phyloP scores from a whole-genome alignment of 2,329 filamentous ascomycete species.

The Colletotrichum chlorophyti region DNA sequence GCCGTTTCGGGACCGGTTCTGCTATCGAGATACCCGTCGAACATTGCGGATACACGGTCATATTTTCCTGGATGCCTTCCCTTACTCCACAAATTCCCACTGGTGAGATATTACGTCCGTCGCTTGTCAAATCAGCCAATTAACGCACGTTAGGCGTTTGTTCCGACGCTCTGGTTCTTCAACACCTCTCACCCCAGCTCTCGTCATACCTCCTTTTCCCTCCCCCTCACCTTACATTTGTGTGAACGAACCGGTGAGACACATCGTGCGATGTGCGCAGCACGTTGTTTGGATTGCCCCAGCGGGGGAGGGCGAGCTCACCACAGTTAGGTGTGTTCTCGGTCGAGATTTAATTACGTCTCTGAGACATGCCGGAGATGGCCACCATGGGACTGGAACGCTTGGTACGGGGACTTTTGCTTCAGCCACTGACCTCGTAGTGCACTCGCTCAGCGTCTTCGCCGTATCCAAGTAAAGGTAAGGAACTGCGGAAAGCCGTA shows the following conservation, averaged over 20 bases:
- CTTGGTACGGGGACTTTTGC: slow-evolving; percentile 24
- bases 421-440: neutral
- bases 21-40: slow-evolving; percentile 17
- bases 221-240: neutral
- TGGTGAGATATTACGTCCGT: neutral
- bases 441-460: neutral
- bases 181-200: slow-evolving; percentile 1
- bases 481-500: neutral
- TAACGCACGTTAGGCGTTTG: slow-evolving; percentile 8
- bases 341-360: slow-evolving; percentile 10
- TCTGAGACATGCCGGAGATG: neutral
- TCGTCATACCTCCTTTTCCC: neutral
- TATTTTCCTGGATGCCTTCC: neutral
- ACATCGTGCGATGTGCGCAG: neutral
- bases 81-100: neutral
- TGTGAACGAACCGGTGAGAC: slow-evolving; percentile 6
- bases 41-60: neutral
- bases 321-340: neutral
- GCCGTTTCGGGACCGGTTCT: slow-evolving; percentile 14
- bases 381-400: neutral
- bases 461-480: neutral
- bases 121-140: neutral
- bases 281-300: slow-evolving; percentile 1
- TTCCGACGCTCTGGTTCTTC: slow-evolving; percentile 28
- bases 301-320: neutral